Evolutionary conservation across 306 rosid genomes (phyloP), one percentile per base, ranked within the genome.

Genomic region (Cicer cuneatum): DNA sequence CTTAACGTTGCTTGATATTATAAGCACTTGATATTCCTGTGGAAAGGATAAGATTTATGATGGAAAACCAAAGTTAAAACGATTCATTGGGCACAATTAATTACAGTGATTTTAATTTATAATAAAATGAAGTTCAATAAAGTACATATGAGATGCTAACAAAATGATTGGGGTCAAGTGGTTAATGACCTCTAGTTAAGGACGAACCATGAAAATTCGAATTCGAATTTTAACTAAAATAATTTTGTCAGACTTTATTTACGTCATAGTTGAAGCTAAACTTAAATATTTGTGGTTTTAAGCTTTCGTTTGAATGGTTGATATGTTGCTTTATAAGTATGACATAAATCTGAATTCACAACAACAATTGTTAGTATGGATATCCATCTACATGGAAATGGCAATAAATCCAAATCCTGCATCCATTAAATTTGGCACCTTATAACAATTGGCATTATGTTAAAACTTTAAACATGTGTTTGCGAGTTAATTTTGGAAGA

Each of bases 1-100:
- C 47, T 11, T 41, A 24, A 7, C 45, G 63, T 49, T 64, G 42
- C 33, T 46, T 51, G 73, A 61, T 49, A 24, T 13, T 48, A 7
- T 53, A 37, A 73, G 71, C 76, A 24, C 52, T 37, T 51, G 5
- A 9, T 60, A 41, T 59, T 39, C 52, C 68, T 57, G 43, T 9
- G 62, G 35, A 16, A 38, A 37, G 47, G 39, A 19, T 47, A 11
- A 37, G 1, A 24, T 19, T 29, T 16, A 49, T 35, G 48, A 48
- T 47, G 78, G 52, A 74, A 62, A 62, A 49, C 15, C 15, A 18
- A 9, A 48, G 74, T 10, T 8, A 19, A 38, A 8, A 37, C 9
- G 54, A 33, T 16, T 16, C 10, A 0, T 49, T 8, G n/a, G 47
- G 52, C 40, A 41, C 60, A 10, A 33, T 12, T 43, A 40, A 29